Evolutionary conservation across 1,139 yeast species (phyloP).

Genomic region (Sugiyamaella neomexicana): DNA sequence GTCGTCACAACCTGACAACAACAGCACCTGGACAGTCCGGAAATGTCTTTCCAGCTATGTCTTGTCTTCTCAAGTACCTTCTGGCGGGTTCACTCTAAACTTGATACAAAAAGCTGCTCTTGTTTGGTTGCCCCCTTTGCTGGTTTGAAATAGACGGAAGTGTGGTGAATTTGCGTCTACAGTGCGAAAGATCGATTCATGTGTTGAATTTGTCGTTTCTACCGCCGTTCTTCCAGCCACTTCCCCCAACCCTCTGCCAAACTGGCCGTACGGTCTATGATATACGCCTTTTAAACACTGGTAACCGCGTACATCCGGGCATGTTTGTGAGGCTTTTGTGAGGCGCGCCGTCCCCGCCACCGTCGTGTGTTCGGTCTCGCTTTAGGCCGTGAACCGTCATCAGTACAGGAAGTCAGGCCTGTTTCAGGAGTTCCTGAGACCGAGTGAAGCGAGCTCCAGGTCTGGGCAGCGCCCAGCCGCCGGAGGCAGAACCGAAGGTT

Average conservation of each 20-base stretch:
- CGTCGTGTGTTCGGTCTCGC: background rate
- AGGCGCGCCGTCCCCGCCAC: constrained; percentile 2
- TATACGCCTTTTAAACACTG: background rate
- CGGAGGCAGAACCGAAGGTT: no score
- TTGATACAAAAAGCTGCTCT: background rate
- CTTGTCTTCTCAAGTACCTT: background rate
- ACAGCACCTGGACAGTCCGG: constrained; percentile 6
- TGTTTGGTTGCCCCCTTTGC: constrained; percentile 11
- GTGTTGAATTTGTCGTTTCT: constrained; percentile 12
- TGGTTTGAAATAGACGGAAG: constrained; percentile 5
- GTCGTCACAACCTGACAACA: constrained; percentile 1
- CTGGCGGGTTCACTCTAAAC: constrained; percentile 5
- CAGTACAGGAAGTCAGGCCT: background rate
- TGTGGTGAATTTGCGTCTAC: constrained; percentile 11
- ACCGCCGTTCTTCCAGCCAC: constrained; percentile 1
- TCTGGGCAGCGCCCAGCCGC: no score
- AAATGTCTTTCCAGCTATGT: background rate
- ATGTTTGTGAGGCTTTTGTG: constrained; percentile 2
- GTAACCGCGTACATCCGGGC: constrained; percentile 1
- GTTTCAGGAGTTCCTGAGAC: no score
- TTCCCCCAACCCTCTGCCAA: constrained; percentile 7
- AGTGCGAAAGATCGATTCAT: constrained; percentile 2
- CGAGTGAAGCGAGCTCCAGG: no score
- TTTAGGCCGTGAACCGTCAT: background rate
- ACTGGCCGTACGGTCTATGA: constrained; percentile 7